Conservation (phyloP, 805 yeast species). For the Schizosaccharomyces lindneri region DNA sequence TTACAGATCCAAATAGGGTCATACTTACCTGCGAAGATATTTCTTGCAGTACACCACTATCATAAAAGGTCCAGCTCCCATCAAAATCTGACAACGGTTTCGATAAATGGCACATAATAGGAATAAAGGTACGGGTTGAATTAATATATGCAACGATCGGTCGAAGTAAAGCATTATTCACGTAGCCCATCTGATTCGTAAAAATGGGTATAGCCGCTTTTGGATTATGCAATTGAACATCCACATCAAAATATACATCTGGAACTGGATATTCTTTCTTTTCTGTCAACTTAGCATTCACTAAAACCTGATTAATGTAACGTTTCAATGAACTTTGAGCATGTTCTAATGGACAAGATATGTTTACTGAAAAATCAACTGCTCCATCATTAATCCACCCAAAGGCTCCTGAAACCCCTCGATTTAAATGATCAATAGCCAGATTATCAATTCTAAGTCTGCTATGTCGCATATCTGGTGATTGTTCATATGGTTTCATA, state of each 20-base stretch:
- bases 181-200: constrained; percentile 66
- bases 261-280: constrained; percentile 7
- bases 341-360: constrained; percentile 47
- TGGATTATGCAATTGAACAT: constrained; percentile 59
- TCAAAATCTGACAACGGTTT: constrained; percentile 65
- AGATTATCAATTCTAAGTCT: constrained; percentile 67
- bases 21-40: constrained; percentile 20
- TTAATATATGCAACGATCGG: constrained; percentile 93
- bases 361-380: constrained; percentile 83
- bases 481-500: neutral
- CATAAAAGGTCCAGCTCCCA: constrained; percentile 92
- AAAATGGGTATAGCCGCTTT: constrained; percentile 75
- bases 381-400: constrained; percentile 90
- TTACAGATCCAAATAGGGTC: neutral
- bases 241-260: constrained; percentile 50
- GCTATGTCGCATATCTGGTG: constrained; percentile 24
- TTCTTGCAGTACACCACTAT: constrained; percentile 74
- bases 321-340: constrained; percentile 15
- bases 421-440: constrained; percentile 66
- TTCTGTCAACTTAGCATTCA: neutral
- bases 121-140: constrained; percentile 69
- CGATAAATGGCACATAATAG: constrained; percentile 57
- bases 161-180: constrained; percentile 71
- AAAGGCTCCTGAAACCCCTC: constrained; percentile 80
- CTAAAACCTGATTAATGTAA: neutral